Evolutionary conservation across 441 rosid genomes (phyloP).

Genomic region (Rhodomyrtus psidioides): DNA sequence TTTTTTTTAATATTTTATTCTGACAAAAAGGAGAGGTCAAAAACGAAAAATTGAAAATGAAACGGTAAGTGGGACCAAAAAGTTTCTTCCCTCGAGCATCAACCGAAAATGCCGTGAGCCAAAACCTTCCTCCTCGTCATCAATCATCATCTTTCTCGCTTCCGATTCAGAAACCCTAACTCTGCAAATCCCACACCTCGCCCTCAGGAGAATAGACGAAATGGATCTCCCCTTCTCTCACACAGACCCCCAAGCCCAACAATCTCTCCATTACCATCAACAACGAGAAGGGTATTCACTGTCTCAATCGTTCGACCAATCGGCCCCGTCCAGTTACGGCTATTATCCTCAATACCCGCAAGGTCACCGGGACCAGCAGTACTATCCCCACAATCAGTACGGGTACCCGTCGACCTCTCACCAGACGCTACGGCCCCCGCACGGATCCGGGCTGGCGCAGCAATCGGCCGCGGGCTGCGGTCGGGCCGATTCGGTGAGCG

Average conservation of each 20-base stretch:
- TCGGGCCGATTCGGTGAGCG: not conserved
- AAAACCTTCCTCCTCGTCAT: not conserved
- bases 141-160: not conserved
- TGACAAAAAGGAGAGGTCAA: not conserved
- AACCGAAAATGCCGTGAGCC: not conserved
- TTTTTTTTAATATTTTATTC: not conserved
- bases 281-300: slow-evolving; percentile 2
- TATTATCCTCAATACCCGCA: slow-evolving; percentile 3
- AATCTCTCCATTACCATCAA: not conserved
- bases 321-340: slow-evolving; percentile 2
- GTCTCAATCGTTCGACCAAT: not conserved
- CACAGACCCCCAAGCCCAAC: slow-evolving; percentile 8
- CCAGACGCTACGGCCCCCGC: not conserved
- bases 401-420: not conserved
- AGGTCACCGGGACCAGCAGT: not conserved
- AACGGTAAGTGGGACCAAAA: not conserved
- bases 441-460: not conserved
- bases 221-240: slow-evolving; percentile 1
- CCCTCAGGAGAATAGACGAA: not conserved
- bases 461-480: not conserved
- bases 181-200: not conserved
- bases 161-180: not conserved
- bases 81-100: not conserved
- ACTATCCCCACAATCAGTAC: slow-evolving; percentile 1
- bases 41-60: not conserved